These are phyloP conservation scores for Rhodotorula sp. DNA, from an alignment of 1,284 basidiomycete genomes.

Conservation along the genomic window DNA sequence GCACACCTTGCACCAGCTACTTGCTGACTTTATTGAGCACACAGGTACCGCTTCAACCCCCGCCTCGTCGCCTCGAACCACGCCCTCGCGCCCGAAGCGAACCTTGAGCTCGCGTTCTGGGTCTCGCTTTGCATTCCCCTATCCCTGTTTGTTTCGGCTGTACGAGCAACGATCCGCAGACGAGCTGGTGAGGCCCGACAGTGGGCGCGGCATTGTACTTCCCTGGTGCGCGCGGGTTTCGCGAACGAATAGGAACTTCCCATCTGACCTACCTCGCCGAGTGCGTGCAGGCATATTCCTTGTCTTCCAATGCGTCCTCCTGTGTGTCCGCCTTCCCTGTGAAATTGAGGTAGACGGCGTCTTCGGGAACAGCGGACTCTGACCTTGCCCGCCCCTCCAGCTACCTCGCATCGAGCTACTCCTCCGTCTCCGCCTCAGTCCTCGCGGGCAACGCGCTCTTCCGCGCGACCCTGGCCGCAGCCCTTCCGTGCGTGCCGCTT, in stretches of 20 bases:
- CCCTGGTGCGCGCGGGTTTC: slow-evolving; percentile 1
- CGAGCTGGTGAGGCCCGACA: slow-evolving; percentile 23
- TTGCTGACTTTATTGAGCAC: slow-evolving; percentile 18
- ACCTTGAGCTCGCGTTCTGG: slow-evolving; percentile 33
- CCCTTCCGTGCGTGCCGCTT: slow-evolving; percentile 12
- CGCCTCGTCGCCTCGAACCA: slow-evolving; percentile 10
- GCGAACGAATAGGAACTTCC: background rate
- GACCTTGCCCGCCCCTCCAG: too few relatives aligned
- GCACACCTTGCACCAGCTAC: too few relatives aligned
- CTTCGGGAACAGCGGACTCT: too few relatives aligned
- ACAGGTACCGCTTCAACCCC: slow-evolving; percentile 10
- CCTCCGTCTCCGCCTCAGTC: background rate
- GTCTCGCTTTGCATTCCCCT: slow-evolving; percentile 14
- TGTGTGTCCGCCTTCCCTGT: slow-evolving; percentile 11
- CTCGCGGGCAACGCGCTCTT: slow-evolving; percentile 34
- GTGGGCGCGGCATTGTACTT: slow-evolving; percentile 31
- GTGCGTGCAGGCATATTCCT: slow-evolving; percentile 8
- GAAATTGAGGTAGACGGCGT: too few relatives aligned
- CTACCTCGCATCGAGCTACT: background rate
- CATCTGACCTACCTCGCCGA: background rate
- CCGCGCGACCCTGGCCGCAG: slow-evolving; percentile 13
- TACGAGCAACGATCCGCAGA: background rate
- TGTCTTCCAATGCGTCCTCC: slow-evolving; percentile 23
- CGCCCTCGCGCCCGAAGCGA: slow-evolving; percentile 25
- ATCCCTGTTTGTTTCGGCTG: slow-evolving; percentile 33